Base-by-base conservation (phyloP, 2,329 filamentous ascomycete species). In the Alternaria brassicicola region DNA sequence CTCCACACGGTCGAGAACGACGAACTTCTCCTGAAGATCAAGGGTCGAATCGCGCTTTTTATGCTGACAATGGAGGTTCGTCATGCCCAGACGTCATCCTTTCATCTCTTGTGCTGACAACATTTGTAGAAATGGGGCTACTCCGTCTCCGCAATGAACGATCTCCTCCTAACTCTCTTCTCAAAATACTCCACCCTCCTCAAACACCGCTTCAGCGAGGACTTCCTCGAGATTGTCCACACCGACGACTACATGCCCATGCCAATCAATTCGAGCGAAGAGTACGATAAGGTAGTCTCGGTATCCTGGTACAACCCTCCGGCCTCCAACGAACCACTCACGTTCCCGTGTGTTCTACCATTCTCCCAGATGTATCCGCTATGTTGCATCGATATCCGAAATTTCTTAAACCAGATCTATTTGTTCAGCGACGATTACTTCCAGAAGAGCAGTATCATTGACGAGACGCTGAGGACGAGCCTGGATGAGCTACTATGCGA, bases 201-300 rank as follows among this genome's bases (percentile, higher is more conserved):
- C 55, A 97, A 97, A 79, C 88, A 87, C 60, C 87, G 93, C 43
- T 99, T 98, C 72, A 96, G 92, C 74, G 91, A 96, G 66, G 94
- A 98, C 77, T 99, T 99, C 74, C 90, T 96, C 75, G 94, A 98
- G 80, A 89, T 90, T 66, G 86, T 90, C 23, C 83, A 91, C n/a
- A 97, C 92, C 1, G 95, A 99, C 75, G 95, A 99, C 78, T 99
- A 99, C 78, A 99, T 99, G 94, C 96, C 95, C 2, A 98, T 99
- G 95, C 91, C 92, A 2, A 96, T 98, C 75, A 92, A 93, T 70
- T 93, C 90, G 19, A 79, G 85, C 15, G 93, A 97, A 69, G 93
- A 98, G 72, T 98, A 96, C 73, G 92, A 96, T 70, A 97, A 97
- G 71, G 94, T 99, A 33, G 87, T 97, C 64, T 95, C 93, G 61